Evolutionary conservation across 2,329 filamentous ascomycete species (phyloP).

Genomic region (Fusarium sp.): DNA sequence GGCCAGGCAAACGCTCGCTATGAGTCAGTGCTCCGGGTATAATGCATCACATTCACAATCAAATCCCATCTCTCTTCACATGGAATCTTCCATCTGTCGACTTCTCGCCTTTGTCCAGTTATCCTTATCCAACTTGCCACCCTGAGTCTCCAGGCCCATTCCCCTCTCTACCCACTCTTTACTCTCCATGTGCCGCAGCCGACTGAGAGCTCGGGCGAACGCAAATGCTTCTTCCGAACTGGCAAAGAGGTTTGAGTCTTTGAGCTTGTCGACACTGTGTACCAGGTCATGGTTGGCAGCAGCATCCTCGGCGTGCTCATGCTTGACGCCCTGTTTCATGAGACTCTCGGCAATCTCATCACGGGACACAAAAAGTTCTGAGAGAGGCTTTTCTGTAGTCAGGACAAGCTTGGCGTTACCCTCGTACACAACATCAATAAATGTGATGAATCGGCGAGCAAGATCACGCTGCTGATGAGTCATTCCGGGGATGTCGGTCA

Average conservation of each 20-base stretch:
- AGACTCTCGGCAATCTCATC: slow-evolving; percentile 72
- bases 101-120: slow-evolving; percentile 74
- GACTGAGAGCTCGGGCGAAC: slow-evolving; percentile 87
- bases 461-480: slow-evolving; percentile 86
- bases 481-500: slow-evolving; percentile 94
- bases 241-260: slow-evolving; percentile 86
- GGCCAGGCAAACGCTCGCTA: slow-evolving; percentile 44
- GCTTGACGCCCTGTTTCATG: slow-evolving; percentile 59
- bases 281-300: slow-evolving; percentile 86
- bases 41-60: slow-evolving; percentile 37
- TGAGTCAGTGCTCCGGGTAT: slow-evolving; percentile 45
- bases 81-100: slow-evolving; percentile 75
- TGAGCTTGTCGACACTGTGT: slow-evolving; percentile 84
- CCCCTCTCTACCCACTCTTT: slow-evolving; percentile 93
- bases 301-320: slow-evolving; percentile 65
- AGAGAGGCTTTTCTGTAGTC: slow-evolving; percentile 86
- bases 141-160: slow-evolving; percentile 71
- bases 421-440: slow-evolving; percentile 97
- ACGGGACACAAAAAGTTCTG: slow-evolving; percentile 84
- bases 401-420: slow-evolving; percentile 92
- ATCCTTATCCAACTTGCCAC: slow-evolving; percentile 73
- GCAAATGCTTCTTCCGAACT: slow-evolving; percentile 98
- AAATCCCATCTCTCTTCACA: slow-evolving; percentile 54
- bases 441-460: slow-evolving; percentile 94
- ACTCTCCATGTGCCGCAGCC: slow-evolving; percentile 92